phyloP scores from a whole-genome alignment of 495 filamentous ascomycete species.

The Aspergillus coremiiformis region DNA sequence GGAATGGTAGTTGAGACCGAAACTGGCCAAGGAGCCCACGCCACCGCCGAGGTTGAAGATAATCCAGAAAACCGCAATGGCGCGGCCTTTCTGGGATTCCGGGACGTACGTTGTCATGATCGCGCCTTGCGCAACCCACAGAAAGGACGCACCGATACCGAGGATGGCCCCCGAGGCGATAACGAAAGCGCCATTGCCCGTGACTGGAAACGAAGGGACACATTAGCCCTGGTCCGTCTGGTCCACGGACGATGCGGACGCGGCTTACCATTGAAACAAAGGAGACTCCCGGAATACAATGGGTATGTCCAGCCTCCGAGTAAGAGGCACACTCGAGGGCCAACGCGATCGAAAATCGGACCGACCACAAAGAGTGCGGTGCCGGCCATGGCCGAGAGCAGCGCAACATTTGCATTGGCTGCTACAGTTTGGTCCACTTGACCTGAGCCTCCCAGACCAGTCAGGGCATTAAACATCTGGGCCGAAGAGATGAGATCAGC shows the following conservation, averaged over 20 bases:
- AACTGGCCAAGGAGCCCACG: slow-evolving; percentile 42
- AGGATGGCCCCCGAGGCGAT: slow-evolving; percentile 54
- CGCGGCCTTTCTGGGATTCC: slow-evolving; percentile 43
- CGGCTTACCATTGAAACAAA: slow-evolving; percentile 30
- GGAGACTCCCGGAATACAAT: slow-evolving; percentile 35
- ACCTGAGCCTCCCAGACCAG: slow-evolving; percentile 50
- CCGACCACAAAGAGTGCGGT: slow-evolving; percentile 39
- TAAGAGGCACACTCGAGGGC: slow-evolving; percentile 33
- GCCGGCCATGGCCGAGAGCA: slow-evolving; percentile 31
- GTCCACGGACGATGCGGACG: too few species aligned
- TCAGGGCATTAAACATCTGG: slow-evolving; percentile 65
- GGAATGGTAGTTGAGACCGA: slow-evolving; percentile 42
- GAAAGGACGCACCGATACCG: slow-evolving; percentile 42
- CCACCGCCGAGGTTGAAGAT: slow-evolving; percentile 49
- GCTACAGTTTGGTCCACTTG: slow-evolving; percentile 37
- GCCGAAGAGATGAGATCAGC: too few species aligned
- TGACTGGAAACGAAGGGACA: slow-evolving; percentile 45
- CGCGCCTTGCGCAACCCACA: slow-evolving; percentile 50
- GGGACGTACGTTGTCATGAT: slow-evolving; percentile 50
- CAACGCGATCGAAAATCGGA: slow-evolving; percentile 35
- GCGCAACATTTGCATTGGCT: slow-evolving; percentile 36
- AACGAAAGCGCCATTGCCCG: slow-evolving; percentile 65
- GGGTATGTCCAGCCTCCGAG: slow-evolving; percentile 40
- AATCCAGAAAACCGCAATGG: slow-evolving; percentile 47
- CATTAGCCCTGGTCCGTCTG: too few species aligned